Base-by-base conservation (phyloP, 441 rosid genomes). In the Aquilaria agallochum region DNA sequence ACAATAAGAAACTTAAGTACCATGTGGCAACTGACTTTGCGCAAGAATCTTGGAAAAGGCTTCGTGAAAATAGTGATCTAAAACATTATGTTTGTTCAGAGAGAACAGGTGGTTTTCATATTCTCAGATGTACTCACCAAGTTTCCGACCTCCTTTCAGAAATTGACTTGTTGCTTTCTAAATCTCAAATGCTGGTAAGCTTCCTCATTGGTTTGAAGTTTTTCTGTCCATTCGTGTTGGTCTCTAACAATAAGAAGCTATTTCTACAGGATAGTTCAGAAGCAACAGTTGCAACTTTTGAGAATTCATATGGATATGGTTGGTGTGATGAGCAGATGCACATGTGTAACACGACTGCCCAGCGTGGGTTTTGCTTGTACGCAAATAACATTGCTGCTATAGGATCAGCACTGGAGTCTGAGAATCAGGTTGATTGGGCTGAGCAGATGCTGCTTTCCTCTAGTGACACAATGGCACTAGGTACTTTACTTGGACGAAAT, bases 121-220 rank as follows among this genome's bases (percentile, higher is more conserved):
- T 68, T 59, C 46, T 88, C 53, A 62, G 79, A 50, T 68, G 83
- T 67, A 73, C 87, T 66, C 63, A 60, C 68, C 74, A 77, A 70
- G 76, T 91, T 70, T 77, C 89, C 75, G 69, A 84, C 62, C 74
- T 91, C 66, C 74, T 91, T 71, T 87, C 99, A 56, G 90, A 87
- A 67, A 79, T 83, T 65, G 96, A 87, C 72, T 45, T 84, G 55
- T 71, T 84, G 56, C 75, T 62, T 66, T 69, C 71, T 58, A 74
- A 77, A 65, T 72, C 84, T 81, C 85, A 76, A 50, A 64, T 56
- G 47, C 65, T 62, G n/a, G 90, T 84, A 63, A 77, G 84, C 66
- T 59, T 66, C 67, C 56, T 49, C 46, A 31, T 11, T 50, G 62
- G n/a, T 33, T 53, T 40, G 64, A 31, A n/a, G 40, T 50, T 46